These are phyloP conservation scores for Penicillium sp. DNA, from an alignment of 2,329 filamentous ascomycete genomes.

Conservation along the genomic window DNA sequence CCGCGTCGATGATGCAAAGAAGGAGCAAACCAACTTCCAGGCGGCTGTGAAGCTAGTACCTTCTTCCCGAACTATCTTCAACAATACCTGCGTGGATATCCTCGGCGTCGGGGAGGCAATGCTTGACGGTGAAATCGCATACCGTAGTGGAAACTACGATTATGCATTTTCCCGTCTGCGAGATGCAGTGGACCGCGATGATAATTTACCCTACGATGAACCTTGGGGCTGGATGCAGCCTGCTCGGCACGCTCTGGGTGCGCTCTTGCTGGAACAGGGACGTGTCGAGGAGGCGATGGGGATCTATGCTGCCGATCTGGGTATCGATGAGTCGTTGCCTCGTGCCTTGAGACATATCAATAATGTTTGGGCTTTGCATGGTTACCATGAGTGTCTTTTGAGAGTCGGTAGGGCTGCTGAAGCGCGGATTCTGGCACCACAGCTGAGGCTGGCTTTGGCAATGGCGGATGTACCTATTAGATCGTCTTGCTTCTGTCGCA, in stretches of 20 bases:
- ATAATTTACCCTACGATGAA: conserved; percentile 67
- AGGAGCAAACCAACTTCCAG: conserved; percentile 52
- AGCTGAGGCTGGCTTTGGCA: conserved; percentile 52
- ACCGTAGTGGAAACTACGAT: conserved; percentile 60
- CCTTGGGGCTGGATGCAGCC: conserved; percentile 82
- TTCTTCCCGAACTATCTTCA: conserved; percentile 63
- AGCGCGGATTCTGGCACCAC: conserved; percentile 46
- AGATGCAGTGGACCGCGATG: conserved; percentile 59
- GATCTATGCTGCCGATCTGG: conserved; percentile 63
- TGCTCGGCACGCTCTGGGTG: conserved; percentile 67
- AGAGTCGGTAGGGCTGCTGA: conserved; percentile 52
- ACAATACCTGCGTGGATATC: conserved; percentile 64
- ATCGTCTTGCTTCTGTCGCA: conserved; percentile 59
- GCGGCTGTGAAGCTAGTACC: conserved; percentile 54
- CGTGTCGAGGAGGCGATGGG: conserved; percentile 53
- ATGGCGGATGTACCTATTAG: conserved; percentile 60
- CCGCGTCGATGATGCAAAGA: conserved; percentile 53
- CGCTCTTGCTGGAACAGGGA: conserved; percentile 66
- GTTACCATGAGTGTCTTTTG: conserved; percentile 66
- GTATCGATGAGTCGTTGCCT: conserved; percentile 57
- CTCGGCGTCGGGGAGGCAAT: conserved; percentile 61
- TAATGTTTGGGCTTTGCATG: conserved; percentile 74
- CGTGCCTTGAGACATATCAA: conserved; percentile 66
- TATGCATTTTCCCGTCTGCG: conserved; percentile 60
- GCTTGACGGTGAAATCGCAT: conserved; percentile 71